These are phyloP conservation scores for Nyctanthes arbortristis DNA, from an alignment of 257 asterid genomes.

Conservation along the genomic window DNA sequence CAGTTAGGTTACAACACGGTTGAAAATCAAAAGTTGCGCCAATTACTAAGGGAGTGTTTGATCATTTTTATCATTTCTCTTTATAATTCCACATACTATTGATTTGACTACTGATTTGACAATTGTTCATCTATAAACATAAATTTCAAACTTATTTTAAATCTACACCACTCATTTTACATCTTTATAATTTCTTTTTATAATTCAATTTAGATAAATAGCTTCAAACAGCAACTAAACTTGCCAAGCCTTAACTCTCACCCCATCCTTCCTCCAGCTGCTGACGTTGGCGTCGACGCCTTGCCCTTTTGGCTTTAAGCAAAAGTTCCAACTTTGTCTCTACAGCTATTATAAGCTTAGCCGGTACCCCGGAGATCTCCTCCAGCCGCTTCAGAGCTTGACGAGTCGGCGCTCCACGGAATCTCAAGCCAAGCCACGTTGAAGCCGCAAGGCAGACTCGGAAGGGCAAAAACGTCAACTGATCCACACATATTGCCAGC, in stretches of 20 bases:
- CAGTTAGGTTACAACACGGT: no score
- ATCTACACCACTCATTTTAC: no score
- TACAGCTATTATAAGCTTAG: constrained; percentile 45
- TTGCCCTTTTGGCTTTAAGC: constrained; percentile 14
- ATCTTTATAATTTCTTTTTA: no score
- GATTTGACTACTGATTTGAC: no score
- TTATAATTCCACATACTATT: no score
- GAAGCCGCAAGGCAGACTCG: constrained; percentile 58
- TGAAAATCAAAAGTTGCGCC: not conserved
- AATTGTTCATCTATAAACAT: no score
- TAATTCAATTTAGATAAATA: no score
- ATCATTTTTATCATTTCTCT: no score
- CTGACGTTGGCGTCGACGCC: constrained; percentile 33
- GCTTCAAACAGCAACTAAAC: no score
- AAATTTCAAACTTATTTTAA: no score
- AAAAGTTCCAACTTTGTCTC: constrained; percentile 42
- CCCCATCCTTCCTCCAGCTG: constrained; percentile 67
- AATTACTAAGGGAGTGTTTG: no score
- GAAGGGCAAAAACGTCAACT: constrained; percentile 42
- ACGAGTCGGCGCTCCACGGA: constrained; percentile 10
- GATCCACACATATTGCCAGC: constrained; percentile 33
- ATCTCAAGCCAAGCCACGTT: constrained; percentile 57
- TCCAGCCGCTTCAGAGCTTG: constrained; percentile 44
- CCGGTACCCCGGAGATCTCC: constrained; percentile 60
- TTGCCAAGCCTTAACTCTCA: constrained; percentile 38